Percentiles rank a stretch among this genome's conserved stretches.
phyloP scores from a whole-genome alignment of 164 flowering plant genomes.

The Chloranthus sessilifolius region DNA sequence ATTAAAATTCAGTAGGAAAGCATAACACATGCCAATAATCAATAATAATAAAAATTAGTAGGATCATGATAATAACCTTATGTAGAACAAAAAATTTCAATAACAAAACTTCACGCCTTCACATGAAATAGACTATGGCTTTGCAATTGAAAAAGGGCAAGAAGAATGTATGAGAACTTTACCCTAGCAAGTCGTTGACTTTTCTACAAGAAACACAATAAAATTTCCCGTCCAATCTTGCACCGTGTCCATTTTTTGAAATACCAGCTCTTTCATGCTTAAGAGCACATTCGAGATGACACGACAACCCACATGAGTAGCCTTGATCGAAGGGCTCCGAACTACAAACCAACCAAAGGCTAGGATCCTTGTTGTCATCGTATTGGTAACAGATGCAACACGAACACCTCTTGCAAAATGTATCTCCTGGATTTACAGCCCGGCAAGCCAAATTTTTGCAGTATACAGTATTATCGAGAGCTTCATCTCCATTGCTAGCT shows the following conservation, averaged over 20 bases:
- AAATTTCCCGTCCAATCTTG: slow-evolving; percentile 66
- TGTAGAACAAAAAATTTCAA: too few species aligned
- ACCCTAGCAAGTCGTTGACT: slow-evolving; percentile 84
- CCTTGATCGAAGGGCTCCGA: slow-evolving; percentile 70
- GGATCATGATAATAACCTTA: too few species aligned
- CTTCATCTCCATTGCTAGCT: slow-evolving; percentile 18
- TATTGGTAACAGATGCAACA: slow-evolving; percentile 80
- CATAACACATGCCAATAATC: too few species aligned
- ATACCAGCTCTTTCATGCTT: slow-evolving; percentile 66
- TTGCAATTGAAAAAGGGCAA: background rate
- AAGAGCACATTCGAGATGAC: slow-evolving; percentile 91
- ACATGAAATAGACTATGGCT: too few species aligned
- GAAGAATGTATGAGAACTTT: too few species aligned
- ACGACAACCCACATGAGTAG: slow-evolving; percentile 79
- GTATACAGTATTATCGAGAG: slow-evolving; percentile 21
- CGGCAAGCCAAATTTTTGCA: slow-evolving; percentile 86
- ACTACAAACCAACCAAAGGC: slow-evolving; percentile 85
- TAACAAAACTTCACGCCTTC: too few species aligned
- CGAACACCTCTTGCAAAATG: slow-evolving; percentile 91
- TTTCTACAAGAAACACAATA: slow-evolving; percentile 78
- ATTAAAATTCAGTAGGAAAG: too few species aligned
- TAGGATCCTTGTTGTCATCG: slow-evolving; percentile 99
- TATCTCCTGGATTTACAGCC: slow-evolving; percentile 47
- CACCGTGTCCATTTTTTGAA: slow-evolving; percentile 28
- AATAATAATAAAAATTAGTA: too few species aligned